These are phyloP conservation scores for Geotrichum europaeum DNA, from an alignment of 1,139 yeast species.

Conservation along the genomic window DNA sequence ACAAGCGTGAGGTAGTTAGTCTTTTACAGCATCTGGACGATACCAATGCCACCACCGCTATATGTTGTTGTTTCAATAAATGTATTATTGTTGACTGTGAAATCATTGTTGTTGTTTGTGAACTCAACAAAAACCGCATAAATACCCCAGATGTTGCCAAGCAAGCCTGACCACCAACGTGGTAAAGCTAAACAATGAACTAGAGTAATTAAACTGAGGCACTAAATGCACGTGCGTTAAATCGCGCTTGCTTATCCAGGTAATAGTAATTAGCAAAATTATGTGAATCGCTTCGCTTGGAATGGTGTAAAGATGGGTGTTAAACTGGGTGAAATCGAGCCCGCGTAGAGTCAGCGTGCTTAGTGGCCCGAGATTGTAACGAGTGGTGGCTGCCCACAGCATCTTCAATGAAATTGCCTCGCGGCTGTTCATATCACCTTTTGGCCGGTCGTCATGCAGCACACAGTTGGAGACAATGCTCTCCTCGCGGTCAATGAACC, in stretches of 20 bases:
- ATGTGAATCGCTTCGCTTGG: too few species aligned
- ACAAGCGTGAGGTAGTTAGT: constrained; percentile 85
- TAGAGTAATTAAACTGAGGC: too few species aligned
- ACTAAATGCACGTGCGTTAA: too few species aligned
- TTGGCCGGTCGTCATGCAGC: constrained; percentile 56
- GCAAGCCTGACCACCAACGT: too few species aligned
- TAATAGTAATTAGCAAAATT: too few species aligned
- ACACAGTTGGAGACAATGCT: constrained; percentile 53
- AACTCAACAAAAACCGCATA: constrained; percentile 21
- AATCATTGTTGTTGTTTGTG: constrained; percentile 18
- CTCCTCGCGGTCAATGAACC: constrained; percentile 52
- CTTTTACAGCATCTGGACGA: constrained; percentile 75
- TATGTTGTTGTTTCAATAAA: constrained; percentile 22
- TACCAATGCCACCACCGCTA: constrained; percentile 58
- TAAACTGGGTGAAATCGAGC: too few species aligned
- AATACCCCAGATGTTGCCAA: too few species aligned
- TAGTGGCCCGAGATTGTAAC: constrained; percentile 53
- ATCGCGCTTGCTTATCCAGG: too few species aligned
- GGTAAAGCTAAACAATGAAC: too few species aligned
- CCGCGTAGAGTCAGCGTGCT: too few species aligned
- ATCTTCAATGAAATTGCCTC: constrained; percentile 43
- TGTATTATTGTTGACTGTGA: constrained; percentile 24
- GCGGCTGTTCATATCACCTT: constrained; percentile 61
- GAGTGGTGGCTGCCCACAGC: constrained; percentile 40
- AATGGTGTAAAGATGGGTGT: too few species aligned